These are phyloP conservation scores for Nicotiana otophora DNA, from an alignment of 257 asterid genomes.

Conservation along the genomic window DNA sequence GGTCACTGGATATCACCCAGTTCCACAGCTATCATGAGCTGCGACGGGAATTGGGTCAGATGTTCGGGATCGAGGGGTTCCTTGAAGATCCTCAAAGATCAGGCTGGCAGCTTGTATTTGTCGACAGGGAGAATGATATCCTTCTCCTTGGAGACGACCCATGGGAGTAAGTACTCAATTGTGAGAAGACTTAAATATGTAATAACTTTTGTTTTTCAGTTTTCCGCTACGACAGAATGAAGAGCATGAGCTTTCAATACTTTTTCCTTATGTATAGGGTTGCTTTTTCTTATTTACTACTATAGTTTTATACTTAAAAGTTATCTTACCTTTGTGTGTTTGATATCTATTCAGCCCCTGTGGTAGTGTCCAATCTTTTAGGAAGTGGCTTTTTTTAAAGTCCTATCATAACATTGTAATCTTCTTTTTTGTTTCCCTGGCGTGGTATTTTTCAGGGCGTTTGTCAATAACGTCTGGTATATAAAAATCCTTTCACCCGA, in stretches of 20 bases:
- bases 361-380: background rate
- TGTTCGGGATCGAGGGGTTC: constrained; percentile 90
- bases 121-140: constrained; percentile 94
- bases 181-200: background rate
- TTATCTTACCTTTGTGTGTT: background rate
- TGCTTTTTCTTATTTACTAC: background rate
- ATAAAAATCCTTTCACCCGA: constrained; percentile 94
- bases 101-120: constrained; percentile 99
- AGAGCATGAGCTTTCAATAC: background rate
- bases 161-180: constrained; percentile 70
- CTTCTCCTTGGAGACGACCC: constrained; percentile 99
- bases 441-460: constrained; percentile 46
- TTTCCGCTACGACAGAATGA: background rate
- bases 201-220: background rate
- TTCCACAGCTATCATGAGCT: constrained; percentile 96
- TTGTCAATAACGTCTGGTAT: constrained; percentile 87
- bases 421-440: constrained; percentile 4
- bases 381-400: background rate
- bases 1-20: constrained; percentile 86
- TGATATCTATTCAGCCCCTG: background rate
- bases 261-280: background rate
- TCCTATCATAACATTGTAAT: background rate
- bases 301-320: background rate
- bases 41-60: constrained; percentile 78
- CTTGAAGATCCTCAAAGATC: constrained; percentile 98